phyloP scores from a whole-genome alignment of 2,329 filamentous ascomycete species.

The Teratosphaeria nubilosa region DNA sequence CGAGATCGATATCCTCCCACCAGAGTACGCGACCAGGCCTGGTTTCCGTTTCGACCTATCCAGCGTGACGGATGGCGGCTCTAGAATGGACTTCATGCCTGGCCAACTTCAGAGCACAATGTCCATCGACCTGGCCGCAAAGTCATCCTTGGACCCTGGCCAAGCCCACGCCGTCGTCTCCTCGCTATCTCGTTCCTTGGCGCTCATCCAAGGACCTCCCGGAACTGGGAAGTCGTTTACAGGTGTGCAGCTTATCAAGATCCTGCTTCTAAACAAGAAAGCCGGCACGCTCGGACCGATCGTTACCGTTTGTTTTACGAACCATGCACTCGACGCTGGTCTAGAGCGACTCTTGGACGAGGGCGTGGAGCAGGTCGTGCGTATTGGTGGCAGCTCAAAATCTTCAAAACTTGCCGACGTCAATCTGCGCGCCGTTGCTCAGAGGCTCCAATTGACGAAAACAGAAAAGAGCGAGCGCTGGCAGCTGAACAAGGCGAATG shows the following conservation, averaged over 20 bases:
- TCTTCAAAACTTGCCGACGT: slow-evolving; percentile 40
- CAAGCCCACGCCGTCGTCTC: slow-evolving; percentile 44
- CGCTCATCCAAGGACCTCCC: slow-evolving; percentile 59
- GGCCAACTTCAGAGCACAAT: neutral
- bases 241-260: slow-evolving; percentile 49
- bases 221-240: slow-evolving; percentile 59
- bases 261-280: slow-evolving; percentile 37
- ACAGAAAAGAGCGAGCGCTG: slow-evolving; percentile 28
- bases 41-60: slow-evolving; percentile 43
- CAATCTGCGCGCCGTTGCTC: slow-evolving; percentile 39
- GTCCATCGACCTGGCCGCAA: slow-evolving; percentile 18
- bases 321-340: slow-evolving; percentile 48
- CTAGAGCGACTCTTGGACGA: slow-evolving; percentile 49
- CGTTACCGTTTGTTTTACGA: slow-evolving; percentile 36
- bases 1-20: slow-evolving; percentile 31
- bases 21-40: slow-evolving; percentile 40
- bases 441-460: slow-evolving; percentile 28
- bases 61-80: slow-evolving; percentile 8
- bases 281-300: slow-evolving; percentile 19
- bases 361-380: slow-evolving; percentile 37
- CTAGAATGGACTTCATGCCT: slow-evolving; percentile 7
- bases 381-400: slow-evolving; percentile 49
- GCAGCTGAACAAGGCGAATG: slow-evolving; percentile 14
- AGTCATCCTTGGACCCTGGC: slow-evolving; percentile 42
- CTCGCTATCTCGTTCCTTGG: slow-evolving; percentile 43